A percentile compares a stretch with the other conserved stretches of the same genome.
Conservation (phyloP, 129 eudicot genomes). For the Tanacetum coccineum region DNA sequence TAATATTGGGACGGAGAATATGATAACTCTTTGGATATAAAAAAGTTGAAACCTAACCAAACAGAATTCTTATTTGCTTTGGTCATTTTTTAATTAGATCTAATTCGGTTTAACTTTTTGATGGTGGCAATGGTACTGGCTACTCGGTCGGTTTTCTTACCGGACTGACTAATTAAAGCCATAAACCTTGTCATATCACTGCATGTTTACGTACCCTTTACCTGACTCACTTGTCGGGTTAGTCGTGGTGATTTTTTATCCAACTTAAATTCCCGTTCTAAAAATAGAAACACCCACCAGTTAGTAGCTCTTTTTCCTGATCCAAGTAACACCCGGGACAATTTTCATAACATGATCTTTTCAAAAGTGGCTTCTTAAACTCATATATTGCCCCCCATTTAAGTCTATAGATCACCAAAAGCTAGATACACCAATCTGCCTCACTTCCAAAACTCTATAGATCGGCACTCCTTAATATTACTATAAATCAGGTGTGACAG, state of each 20-base stretch:
- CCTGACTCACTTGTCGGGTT: background rate
- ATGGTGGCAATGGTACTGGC: background rate
- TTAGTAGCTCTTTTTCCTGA: conserved; percentile 32
- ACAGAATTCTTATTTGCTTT: no score
- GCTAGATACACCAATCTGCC: background rate
- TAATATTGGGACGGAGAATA: no score
- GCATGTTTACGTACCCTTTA: background rate
- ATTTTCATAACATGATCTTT: conserved; percentile 37
- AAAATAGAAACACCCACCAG: conserved; percentile 32
- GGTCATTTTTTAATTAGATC: no score
- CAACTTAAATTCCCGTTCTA: background rate
- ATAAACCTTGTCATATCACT: no score
- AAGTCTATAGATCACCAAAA: background rate
- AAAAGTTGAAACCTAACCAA: no score
- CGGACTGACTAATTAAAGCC: no score
- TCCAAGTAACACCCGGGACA: conserved; percentile 81
- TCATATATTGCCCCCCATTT: conserved; percentile 32
- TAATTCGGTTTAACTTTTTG: background rate
- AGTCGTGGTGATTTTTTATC: no score
- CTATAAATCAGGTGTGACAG: no score
- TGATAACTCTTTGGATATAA: no score
- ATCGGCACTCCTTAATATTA: no score
- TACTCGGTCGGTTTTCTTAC: background rate
- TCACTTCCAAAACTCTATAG: no score
- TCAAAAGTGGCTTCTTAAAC: conserved; percentile 37